phyloP scores from a whole-genome alignment of 2,329 filamentous ascomycete genomes.

The Neonectria sp. region DNA sequence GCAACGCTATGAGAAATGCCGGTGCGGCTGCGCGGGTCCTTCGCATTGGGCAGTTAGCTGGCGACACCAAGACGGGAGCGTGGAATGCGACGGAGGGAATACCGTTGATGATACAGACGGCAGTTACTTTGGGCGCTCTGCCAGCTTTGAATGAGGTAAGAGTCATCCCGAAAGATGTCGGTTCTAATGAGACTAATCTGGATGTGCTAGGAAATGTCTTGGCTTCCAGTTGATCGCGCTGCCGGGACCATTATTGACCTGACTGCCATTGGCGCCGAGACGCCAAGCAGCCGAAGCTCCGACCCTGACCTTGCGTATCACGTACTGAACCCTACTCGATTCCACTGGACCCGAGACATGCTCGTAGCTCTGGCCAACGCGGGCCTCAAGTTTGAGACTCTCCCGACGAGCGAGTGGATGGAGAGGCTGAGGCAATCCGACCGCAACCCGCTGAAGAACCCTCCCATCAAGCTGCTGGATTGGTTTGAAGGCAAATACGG shows the following conservation, averaged over 20 bases:
- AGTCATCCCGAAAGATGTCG: rapidly evolving
- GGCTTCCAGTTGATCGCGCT: slow-evolving; percentile 39
- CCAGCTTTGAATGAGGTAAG: slow-evolving; percentile 61
- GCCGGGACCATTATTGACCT: slow-evolving; percentile 38
- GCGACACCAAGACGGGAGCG: slow-evolving; percentile 61
- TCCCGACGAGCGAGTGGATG: slow-evolving; percentile 62
- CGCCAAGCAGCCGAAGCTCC: slow-evolving; percentile 1
- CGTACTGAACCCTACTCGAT: slow-evolving; percentile 44
- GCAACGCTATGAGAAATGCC: slow-evolving; percentile 49
- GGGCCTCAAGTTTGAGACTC: slow-evolving; percentile 62
- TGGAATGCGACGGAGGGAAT: slow-evolving; percentile 69
- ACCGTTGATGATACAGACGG: slow-evolving; percentile 66
- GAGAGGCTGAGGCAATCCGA: slow-evolving; percentile 59
- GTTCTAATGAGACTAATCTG: not conserved
- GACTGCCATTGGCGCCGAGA: slow-evolving; percentile 9
- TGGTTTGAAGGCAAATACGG: slow-evolving; percentile 60
- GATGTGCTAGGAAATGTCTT: slow-evolving; percentile 37
- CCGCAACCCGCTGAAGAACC: slow-evolving; percentile 62
- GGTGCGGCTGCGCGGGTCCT: slow-evolving; percentile 53
- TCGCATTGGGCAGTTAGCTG: slow-evolving; percentile 66
- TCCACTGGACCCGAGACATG: slow-evolving; percentile 66
- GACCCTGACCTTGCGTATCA: slow-evolving; percentile 40
- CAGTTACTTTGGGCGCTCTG: slow-evolving; percentile 61
- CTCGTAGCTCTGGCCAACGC: slow-evolving; percentile 62
- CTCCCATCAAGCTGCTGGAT: slow-evolving; percentile 67